These are phyloP conservation scores for Zea luxurians DNA, from an alignment of 176 grass and related monocot species.

Conservation along the genomic window DNA sequence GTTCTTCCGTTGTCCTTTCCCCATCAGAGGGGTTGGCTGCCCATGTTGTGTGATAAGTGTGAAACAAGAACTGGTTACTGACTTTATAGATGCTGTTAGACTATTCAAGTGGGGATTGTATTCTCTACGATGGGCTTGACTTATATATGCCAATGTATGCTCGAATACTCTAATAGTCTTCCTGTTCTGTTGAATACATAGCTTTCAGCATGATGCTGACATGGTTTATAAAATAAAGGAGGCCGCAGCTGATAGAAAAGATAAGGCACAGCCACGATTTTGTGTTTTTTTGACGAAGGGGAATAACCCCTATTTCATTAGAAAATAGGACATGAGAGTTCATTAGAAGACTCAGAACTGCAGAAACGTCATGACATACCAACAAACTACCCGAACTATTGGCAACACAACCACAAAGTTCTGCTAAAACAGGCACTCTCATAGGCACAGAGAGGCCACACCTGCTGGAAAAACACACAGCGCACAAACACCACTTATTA, in stretches of 20 bases:
- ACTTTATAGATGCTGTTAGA: conserved; percentile 14
- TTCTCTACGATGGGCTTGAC: conserved; percentile 13
- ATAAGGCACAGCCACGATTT: background rate
- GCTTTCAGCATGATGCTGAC: background rate
- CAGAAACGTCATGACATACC: too few relatives aligned
- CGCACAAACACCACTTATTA: too few relatives aligned
- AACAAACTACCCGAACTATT: too few relatives aligned
- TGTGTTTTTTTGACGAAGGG: background rate
- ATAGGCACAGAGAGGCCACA: too few relatives aligned
- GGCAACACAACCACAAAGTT: too few relatives aligned
- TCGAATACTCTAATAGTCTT: background rate
- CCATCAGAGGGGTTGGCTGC: conserved; percentile 41
- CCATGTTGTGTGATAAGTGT: conserved; percentile 38
- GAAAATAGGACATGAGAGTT: too few relatives aligned
- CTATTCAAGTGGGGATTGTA: conserved; percentile 36
- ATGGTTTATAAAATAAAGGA: background rate
- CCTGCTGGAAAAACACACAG: too few relatives aligned
- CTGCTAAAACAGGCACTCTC: too few relatives aligned
- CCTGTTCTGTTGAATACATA: background rate
- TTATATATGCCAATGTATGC: conserved; percentile 8
- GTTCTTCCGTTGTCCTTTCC: conserved; percentile 31
- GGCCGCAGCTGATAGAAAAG: background rate
- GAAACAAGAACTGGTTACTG: conserved; percentile 30
- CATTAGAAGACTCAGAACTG: too few relatives aligned
- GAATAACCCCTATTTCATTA: too few relatives aligned